These are phyloP conservation scores for Codiaeum variegatum DNA, from an alignment of 441 rosid species.

Conservation along the genomic window DNA sequence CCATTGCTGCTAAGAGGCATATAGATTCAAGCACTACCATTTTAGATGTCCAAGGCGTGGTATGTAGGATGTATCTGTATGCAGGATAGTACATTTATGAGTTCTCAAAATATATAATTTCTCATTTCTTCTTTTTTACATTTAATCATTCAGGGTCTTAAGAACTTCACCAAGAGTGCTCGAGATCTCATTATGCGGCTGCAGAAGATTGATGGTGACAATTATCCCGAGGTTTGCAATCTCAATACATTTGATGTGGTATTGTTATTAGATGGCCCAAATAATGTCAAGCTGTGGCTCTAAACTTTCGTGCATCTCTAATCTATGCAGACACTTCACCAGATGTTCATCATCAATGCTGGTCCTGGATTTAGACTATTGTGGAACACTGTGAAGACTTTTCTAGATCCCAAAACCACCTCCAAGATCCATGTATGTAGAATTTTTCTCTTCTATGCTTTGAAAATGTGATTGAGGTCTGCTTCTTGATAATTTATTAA, in stretches of 20 bases:
- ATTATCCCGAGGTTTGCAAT: constrained; percentile 81
- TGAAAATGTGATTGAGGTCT: neutral
- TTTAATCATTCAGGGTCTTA: constrained; percentile 58
- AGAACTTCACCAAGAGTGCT: constrained; percentile 88
- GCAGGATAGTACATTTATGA: constrained; percentile 12
- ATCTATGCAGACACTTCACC: constrained; percentile 74
- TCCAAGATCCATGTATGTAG: constrained; percentile 83
- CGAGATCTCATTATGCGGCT: constrained; percentile 84
- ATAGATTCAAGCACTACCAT: constrained; percentile 94
- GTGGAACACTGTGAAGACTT: constrained; percentile 87
- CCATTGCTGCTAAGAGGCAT: constrained; percentile 90
- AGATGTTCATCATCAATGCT: constrained; percentile 97
- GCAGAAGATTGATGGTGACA: constrained; percentile 92
- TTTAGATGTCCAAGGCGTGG: constrained; percentile 98
- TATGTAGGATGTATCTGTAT: constrained; percentile 31
- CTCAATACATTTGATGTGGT: neutral
- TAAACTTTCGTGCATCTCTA: constrained; percentile 6
- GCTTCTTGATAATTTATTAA: neutral
- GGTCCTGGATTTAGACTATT: constrained; percentile 95
- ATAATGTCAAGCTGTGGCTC: neutral
- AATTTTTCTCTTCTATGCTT: constrained; percentile 7
- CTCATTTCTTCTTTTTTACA: constrained; percentile 16
- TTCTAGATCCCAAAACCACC: constrained; percentile 94
- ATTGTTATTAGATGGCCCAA: constrained; percentile 1
- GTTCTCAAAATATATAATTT: constrained; percentile 8